A percentile compares a stretch with the other conserved stretches of the same genome.
Conservation (phyloP, 805 yeast species). For the Ogataea corticis region DNA sequence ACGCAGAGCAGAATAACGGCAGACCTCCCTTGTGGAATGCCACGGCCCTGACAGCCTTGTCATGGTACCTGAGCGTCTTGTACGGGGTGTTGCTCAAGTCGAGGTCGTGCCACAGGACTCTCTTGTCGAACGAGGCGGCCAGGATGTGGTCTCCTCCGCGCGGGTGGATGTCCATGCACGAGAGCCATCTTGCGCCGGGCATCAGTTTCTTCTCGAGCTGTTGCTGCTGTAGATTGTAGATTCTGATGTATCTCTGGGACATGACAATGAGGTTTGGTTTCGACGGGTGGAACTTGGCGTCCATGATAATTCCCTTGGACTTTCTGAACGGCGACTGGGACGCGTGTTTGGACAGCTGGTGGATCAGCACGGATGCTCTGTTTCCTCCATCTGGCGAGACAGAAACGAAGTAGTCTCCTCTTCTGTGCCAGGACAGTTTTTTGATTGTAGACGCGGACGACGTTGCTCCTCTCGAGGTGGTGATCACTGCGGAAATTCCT, state of each 20-base stretch:
- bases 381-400: conserved; percentile 94
- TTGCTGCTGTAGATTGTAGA: conserved; percentile 89
- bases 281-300: conserved; percentile 95
- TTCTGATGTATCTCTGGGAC: conserved; percentile 87
- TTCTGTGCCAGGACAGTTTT: conserved; percentile 91
- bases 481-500: conserved; percentile 74
- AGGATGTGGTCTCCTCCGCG: conserved; percentile 87
- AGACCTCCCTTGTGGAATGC: conserved; percentile 80
- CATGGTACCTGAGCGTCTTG: conserved; percentile 93
- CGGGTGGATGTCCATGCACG: conserved; percentile 91
- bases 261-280: conserved; percentile 92
- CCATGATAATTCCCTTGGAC: conserved; percentile 91
- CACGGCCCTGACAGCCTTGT: conserved; percentile 87
- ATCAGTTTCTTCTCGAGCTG: conserved; percentile 75
- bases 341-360: conserved; percentile 89
- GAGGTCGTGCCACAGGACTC: conserved; percentile 96
- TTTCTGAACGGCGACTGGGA: conserved; percentile 95
- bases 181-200: conserved; percentile 97
- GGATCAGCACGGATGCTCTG: conserved; percentile 80
- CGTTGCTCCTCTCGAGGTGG: conserved; percentile 42
- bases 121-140: conserved; percentile 90
- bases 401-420: conserved; percentile 94
- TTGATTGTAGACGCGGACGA: conserved; percentile 63
- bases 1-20: conserved; percentile 91
- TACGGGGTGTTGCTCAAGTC: conserved; percentile 88